Conservation (phyloP, 1,284 basidiomycete species). For the Trametes polyzona region DNA sequence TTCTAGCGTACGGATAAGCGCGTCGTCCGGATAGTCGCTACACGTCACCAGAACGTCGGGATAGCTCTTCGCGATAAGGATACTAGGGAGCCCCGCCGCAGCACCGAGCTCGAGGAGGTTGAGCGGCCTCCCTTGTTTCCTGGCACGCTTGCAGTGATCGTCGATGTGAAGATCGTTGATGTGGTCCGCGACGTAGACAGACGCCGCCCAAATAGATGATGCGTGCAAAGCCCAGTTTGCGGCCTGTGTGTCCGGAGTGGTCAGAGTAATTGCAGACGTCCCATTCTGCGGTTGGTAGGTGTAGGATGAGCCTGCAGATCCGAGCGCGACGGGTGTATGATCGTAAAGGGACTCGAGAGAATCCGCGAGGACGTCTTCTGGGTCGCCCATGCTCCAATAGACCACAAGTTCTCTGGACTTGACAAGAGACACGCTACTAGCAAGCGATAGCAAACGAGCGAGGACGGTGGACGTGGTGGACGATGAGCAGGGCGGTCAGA, state of each 20-base stretch:
- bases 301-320: constrained; percentile 52
- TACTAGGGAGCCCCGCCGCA: constrained; percentile 72
- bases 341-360: constrained; percentile 66
- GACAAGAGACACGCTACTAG: no score
- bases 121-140: constrained; percentile 28
- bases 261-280: constrained; percentile 41
- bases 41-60: constrained; percentile 48
- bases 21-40: constrained; percentile 73
- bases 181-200: constrained; percentile 67
- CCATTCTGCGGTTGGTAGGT: constrained; percentile 24
- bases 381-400: constrained; percentile 44
- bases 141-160: constrained; percentile 25
- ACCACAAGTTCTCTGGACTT: no score
- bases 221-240: constrained; percentile 77
- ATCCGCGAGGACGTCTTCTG: constrained; percentile 67
- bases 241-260: constrained; percentile 65
- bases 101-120: constrained; percentile 74
- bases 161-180: constrained; percentile 49
- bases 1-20: constrained; percentile 59
- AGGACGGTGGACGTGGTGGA: not conserved
- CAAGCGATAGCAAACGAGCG: not conserved
- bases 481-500: not conserved
- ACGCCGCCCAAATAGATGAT: constrained; percentile 72
- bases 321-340: constrained; percentile 59
- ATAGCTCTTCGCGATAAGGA: constrained; percentile 58